Evolutionary conservation across 495 filamentous ascomycete species (phyloP).

Genomic region (Penicillium flavigenum): DNA sequence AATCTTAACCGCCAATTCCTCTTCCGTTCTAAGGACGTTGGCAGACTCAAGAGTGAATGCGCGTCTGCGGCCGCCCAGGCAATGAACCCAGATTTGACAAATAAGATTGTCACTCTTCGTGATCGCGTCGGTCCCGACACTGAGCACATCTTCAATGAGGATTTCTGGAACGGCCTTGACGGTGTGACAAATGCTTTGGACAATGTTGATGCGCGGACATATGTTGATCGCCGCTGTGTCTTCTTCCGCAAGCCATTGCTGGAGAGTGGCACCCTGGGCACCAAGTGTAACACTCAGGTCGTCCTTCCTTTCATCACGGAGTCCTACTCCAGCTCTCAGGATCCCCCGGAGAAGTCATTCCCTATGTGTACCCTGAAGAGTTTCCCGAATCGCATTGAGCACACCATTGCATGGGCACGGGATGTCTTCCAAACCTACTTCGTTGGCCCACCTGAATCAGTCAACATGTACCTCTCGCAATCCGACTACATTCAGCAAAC

Average conservation of each 20-base stretch:
- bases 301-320: conserved; percentile 88
- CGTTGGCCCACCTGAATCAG: conserved; percentile 88
- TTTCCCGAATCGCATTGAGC: conserved; percentile 98
- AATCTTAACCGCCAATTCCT: conserved; percentile 98
- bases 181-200: conserved; percentile 96
- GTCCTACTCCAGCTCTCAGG: conserved; percentile 97
- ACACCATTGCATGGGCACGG: conserved; percentile 97
- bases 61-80: conserved; percentile 81
- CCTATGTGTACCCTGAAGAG: conserved; percentile 97
- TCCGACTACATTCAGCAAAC: conserved; percentile 87
- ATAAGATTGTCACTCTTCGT: conserved; percentile 78
- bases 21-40: conserved; percentile 92
- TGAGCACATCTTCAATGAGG: conserved; percentile 91
- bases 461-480: conserved; percentile 91
- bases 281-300: conserved; percentile 98
- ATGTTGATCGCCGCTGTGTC: conserved; percentile 95
- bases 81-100: conserved; percentile 92
- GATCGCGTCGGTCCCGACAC: conserved; percentile 92
- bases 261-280: conserved; percentile 95
- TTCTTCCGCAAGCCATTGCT: conserved; percentile 98
- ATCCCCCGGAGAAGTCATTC: conserved; percentile 97
- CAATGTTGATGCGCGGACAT: conserved; percentile 96
- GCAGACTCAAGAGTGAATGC: conserved; percentile 95
- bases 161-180: conserved; percentile 89
- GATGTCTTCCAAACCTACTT: conserved; percentile 94